Evolutionary conservation across 768 basidiomycete genomes (phyloP).

Genomic region (Leccinellum rugosiceps): DNA sequence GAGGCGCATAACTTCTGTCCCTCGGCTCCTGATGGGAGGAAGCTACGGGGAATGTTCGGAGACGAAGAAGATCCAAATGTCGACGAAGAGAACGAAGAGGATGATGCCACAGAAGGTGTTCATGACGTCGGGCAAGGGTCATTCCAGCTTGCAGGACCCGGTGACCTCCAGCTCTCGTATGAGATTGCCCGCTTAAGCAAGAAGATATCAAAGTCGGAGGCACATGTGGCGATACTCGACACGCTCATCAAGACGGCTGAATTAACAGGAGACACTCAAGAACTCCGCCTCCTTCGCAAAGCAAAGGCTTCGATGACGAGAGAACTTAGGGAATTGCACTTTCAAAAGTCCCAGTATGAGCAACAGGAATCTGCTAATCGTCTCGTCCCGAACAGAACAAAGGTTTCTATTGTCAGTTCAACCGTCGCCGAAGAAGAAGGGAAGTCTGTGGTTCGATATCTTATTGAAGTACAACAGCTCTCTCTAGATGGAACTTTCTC

Average conservation of each 20-base stretch:
- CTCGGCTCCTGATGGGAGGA: constrained; percentile 11
- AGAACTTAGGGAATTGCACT: constrained; percentile 79
- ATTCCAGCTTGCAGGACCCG: constrained; percentile 80
- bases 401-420: constrained; percentile 81
- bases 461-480: constrained; percentile 88
- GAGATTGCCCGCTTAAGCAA: constrained; percentile 79
- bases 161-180: constrained; percentile 83
- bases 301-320: constrained; percentile 79
- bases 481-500: constrained; percentile 73
- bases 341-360: constrained; percentile 92
- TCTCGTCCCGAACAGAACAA: constrained; percentile 79
- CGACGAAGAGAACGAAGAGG: constrained; percentile 49
- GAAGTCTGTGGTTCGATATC: constrained; percentile 87
- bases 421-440: constrained; percentile 81
- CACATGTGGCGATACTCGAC: constrained; percentile 81
- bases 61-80: constrained; percentile 38
- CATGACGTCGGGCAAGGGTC: constrained; percentile 42
- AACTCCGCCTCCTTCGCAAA: constrained; percentile 75
- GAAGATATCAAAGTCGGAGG: constrained; percentile 71
- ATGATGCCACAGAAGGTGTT: constrained; percentile 23
- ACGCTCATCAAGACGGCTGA: constrained; percentile 94
- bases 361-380: constrained; percentile 92
- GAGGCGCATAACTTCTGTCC: constrained; percentile 5
- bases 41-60: constrained; percentile 31
- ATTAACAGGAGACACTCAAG: constrained; percentile 84